phyloP scores from a whole-genome alignment of 805 yeast species.

The Wickerhamiella dianesei region DNA sequence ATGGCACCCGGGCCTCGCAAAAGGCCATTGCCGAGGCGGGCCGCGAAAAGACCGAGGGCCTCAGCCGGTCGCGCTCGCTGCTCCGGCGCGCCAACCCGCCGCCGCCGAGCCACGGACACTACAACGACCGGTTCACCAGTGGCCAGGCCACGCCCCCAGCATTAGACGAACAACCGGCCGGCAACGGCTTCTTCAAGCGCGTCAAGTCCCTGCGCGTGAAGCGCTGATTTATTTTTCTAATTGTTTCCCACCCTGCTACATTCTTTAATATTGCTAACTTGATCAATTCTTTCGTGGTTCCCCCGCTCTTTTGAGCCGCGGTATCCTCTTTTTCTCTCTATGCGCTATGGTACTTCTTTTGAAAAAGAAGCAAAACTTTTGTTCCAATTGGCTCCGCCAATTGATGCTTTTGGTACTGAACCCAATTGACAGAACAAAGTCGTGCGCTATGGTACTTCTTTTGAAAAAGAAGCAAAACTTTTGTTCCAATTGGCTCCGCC shows the following conservation, averaged over 20 bases:
- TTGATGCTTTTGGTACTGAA: too few relatives aligned
- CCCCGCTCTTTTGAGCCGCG: too few relatives aligned
- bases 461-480: too few relatives aligned
- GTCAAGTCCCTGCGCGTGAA: slow-evolving; percentile 76
- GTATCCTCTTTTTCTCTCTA: too few relatives aligned
- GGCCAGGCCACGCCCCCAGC: not conserved
- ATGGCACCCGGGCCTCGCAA: slow-evolving; percentile 84
- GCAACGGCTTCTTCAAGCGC: slow-evolving; percentile 48
- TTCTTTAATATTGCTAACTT: not conserved
- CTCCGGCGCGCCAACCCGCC: slow-evolving; percentile 12
- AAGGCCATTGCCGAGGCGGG: slow-evolving; percentile 28
- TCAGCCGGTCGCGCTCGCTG: slow-evolving; percentile 74
- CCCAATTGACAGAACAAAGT: too few relatives aligned
- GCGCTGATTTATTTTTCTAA: not conserved
- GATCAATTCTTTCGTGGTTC: too few relatives aligned
- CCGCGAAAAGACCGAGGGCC: slow-evolving; percentile 30
- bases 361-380: too few relatives aligned
- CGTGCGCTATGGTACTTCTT: too few relatives aligned
- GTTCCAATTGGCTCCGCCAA: too few relatives aligned
- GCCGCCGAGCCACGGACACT: slow-evolving; percentile 1
- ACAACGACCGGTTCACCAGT: not conserved
- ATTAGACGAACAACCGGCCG: not conserved
- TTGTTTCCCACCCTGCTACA: not conserved
- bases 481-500: too few relatives aligned
- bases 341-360: too few relatives aligned